Evolutionary conservation across 2,329 filamentous ascomycete genomes (phyloP), one percentile per base, ranked within the genome.

Genomic region (Huntiella bhutanensis): DNA sequence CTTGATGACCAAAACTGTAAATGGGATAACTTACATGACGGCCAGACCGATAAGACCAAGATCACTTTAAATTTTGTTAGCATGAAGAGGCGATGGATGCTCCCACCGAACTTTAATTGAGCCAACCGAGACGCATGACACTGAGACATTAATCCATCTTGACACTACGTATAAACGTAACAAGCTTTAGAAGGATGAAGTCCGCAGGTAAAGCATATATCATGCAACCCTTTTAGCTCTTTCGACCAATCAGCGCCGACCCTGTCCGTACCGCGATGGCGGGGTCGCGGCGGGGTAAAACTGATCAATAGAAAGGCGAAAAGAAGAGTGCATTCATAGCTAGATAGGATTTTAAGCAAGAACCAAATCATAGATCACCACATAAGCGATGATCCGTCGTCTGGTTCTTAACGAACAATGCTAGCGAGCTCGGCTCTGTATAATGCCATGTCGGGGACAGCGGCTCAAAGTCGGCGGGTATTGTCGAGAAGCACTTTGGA

Each of bases 31-130:
- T 66, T 69, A 75, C 81, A 91, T 91, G 67, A 91, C 83, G 70
- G 83, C 83, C 70, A 91, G 74, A 75, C 83, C 83, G 64, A 91
- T 88, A 62, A 91, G 81, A 73, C 83, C 83, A 67, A 91, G 79
- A 77, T 91, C 82, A 77, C 80, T 84, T 69, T 62, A 59, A 52
- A 59, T 61, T 67, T 59, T 56, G 69, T 77, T 66, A 77, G 73
- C 67, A 75, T 68, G 46, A 54, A 16, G 16, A 40, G n/a, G 39
- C 43, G 37, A 49, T 13, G 35, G 17, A 17, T 54, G 47, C 53
- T 47, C 42, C 49, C 51, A 45, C 53, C 55, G 65, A 82, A 71
- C 68, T 77, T 73, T 63, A 82, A 74, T 68, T 73, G 77, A 63
- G 77, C 77, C 59, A 84, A 73, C 66, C 80, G 80, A 65, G 78